Evolutionary conservation across 2,329 filamentous ascomycete genomes (phyloP).

Genomic region (Aspergillus terreus): DNA sequence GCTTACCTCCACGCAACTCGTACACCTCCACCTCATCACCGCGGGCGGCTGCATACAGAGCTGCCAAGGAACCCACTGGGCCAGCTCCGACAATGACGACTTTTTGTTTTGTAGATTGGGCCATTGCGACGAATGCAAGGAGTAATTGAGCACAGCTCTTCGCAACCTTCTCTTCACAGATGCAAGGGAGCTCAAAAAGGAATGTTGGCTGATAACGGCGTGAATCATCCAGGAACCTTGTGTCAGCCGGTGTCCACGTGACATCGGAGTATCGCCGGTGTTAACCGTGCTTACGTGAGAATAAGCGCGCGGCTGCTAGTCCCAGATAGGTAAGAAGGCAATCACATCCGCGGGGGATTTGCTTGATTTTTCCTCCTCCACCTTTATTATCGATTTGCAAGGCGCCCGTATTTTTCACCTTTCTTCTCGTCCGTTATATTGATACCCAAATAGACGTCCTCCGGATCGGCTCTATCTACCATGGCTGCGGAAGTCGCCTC

Average conservation of each 20-base stretch:
- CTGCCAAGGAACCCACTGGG: slow-evolving; percentile 87
- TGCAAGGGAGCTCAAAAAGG: neutral
- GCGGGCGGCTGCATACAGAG: slow-evolving; percentile 83
- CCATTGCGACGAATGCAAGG: slow-evolving; percentile 8
- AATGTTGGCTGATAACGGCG: neutral
- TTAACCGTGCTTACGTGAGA: neutral
- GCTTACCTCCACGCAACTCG: slow-evolving; percentile 81
- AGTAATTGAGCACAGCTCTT: neutral
- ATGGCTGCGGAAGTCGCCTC: slow-evolving; percentile 29
- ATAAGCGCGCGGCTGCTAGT: neutral
- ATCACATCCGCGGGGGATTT: neutral
- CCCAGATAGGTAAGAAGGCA: neutral
- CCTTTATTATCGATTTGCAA: neutral
- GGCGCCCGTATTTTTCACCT: neutral
- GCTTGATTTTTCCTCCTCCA: neutral
- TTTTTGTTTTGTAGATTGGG: slow-evolving; percentile 51
- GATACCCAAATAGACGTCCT: neutral
- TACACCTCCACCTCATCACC: slow-evolving; percentile 92
- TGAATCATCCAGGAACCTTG: no score
- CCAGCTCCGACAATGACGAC: slow-evolving; percentile 86
- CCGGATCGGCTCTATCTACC: slow-evolving; percentile 1
- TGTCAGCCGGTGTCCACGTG: neutral
- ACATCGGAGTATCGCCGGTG: neutral
- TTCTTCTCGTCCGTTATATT: neutral
- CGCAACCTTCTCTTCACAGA: no score